Percentiles rank a stretch among this genome's conserved stretches.
These are phyloP conservation scores for Geranium rotundifolium DNA, from an alignment of 345 rosid genomes.

Conservation along the genomic window DNA sequence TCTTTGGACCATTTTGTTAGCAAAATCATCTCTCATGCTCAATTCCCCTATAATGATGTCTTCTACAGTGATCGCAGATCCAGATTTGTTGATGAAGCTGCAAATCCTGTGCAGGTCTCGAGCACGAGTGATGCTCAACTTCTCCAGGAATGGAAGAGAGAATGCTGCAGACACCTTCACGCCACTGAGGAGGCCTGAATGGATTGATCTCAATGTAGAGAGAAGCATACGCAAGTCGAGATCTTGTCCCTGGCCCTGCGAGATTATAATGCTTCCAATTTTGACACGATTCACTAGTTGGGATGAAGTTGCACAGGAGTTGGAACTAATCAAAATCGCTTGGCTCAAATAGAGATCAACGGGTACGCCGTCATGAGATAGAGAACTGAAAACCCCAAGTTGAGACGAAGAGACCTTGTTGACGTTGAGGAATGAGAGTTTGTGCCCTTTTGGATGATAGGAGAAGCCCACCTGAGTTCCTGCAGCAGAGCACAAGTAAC, in stretches of 20 bases:
- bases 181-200: slow-evolving; percentile 7
- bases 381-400: slow-evolving; percentile 12
- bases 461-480: slow-evolving; percentile 31
- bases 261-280: slow-evolving; percentile 10
- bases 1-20: slow-evolving; percentile 15
- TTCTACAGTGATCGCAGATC: slow-evolving; percentile 22
- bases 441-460: slow-evolving; percentile 12
- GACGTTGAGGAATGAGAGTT: slow-evolving; percentile 8
- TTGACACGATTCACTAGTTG: slow-evolving; percentile 10
- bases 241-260: slow-evolving; percentile 1
- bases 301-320: slow-evolving; percentile 15
- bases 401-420: slow-evolving; percentile 16
- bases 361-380: slow-evolving; percentile 9
- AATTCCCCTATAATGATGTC: slow-evolving; percentile 11
- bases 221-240: slow-evolving; percentile 15
- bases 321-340: slow-evolving; percentile 13
- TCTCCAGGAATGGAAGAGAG: slow-evolving; percentile 21
- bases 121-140: slow-evolving; percentile 11
- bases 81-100: slow-evolving; percentile 16
- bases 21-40: slow-evolving; percentile 13
- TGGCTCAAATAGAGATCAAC: slow-evolving; percentile 24
- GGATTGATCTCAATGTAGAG: slow-evolving; percentile 18
- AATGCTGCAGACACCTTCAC: slow-evolving; percentile 25
- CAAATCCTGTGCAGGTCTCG: slow-evolving; percentile 15
- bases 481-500: not conserved